Conservation (phyloP, 1,284 basidiomycete genomes). For the Moesziomyces antarcticus region DNA sequence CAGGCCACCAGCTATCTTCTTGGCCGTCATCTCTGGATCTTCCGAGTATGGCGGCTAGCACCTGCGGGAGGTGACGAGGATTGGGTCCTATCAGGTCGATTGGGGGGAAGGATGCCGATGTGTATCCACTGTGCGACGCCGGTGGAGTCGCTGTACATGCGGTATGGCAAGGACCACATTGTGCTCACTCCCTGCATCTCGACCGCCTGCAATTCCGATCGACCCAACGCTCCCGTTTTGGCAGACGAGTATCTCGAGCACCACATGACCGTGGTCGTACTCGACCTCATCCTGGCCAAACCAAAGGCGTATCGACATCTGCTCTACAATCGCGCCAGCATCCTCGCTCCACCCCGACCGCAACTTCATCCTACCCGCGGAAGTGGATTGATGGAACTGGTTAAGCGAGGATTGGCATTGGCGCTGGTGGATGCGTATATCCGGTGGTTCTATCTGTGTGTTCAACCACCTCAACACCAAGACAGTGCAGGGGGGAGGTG, state of each 20-base stretch:
- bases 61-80: background rate
- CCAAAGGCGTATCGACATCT: slow-evolving; percentile 86
- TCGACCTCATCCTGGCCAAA: slow-evolving; percentile 88
- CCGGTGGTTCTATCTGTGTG: slow-evolving; percentile 51
- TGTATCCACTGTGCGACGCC: slow-evolving; percentile 46
- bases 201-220: slow-evolving; percentile 65
- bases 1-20: background rate
- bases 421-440: slow-evolving; percentile 46
- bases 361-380: background rate
- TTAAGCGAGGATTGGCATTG: slow-evolving; percentile 21
- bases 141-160: slow-evolving; percentile 37
- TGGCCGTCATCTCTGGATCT: too few species aligned
- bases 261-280: slow-evolving; percentile 78
- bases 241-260: slow-evolving; percentile 91
- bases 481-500: background rate
- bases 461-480: slow-evolving; percentile 74
- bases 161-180: slow-evolving; percentile 42
- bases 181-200: slow-evolving; percentile 36
- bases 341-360: slow-evolving; percentile 4
- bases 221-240: slow-evolving; percentile 64
- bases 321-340: slow-evolving; percentile 78
- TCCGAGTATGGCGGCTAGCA: too few species aligned
- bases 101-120: slow-evolving; percentile 25
- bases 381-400: background rate
- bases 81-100: too few species aligned